Base-by-base conservation (phyloP, 306 rosid species). In the Astragalus membranaceus region DNA sequence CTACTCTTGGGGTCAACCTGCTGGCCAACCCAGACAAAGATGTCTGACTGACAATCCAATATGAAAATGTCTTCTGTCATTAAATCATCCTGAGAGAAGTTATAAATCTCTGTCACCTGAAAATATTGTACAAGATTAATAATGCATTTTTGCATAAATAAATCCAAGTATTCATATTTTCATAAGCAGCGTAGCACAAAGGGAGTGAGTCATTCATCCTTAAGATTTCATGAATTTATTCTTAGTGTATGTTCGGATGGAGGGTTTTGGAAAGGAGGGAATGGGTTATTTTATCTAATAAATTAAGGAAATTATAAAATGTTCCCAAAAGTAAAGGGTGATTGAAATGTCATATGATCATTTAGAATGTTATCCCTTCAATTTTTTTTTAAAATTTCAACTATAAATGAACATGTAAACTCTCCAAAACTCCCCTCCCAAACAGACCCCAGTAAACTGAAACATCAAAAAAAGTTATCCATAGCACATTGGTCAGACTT, bases 11-110 rank as follows among this genome's bases (percentile, higher is more conserved):
- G 74, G 53, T 91, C 87, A 63, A 89, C 85, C 84, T 86, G 85
- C 81, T 91, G 95, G 76, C 99, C 99, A 50, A 95, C 91, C 99
- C 99, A 95, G 67, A 95, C 92, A 79, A 84, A 86, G 79, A 89
- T 89, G 47, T 87, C 91, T 0, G 89, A 79, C 78, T 95, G 88
- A 79, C 89, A 84, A 85, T 95, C 92, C 85, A 95, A 75, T 79
- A 91, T 82, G 85, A 82, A 89, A 61, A 86, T 85, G 60, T 95
- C 99, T 85, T 95, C 99, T 44, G 99, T 89, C 99, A 91, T 95
- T 83, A 95, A 83, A 88, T 95, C 99, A 37, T 95, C 99, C 83
- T 95, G 99, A 75, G 89, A 84, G 77, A 95, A 95, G 84, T 91
- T 95, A 87, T 89, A 76, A 68, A 95, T 84, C 86, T 95, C 99